Percentiles rank a stretch among this genome's conserved stretches.
Evolutionary conservation across 2,329 filamentous ascomycete genomes (phyloP).

Genomic region (Kalaharituber pfeilii): DNA sequence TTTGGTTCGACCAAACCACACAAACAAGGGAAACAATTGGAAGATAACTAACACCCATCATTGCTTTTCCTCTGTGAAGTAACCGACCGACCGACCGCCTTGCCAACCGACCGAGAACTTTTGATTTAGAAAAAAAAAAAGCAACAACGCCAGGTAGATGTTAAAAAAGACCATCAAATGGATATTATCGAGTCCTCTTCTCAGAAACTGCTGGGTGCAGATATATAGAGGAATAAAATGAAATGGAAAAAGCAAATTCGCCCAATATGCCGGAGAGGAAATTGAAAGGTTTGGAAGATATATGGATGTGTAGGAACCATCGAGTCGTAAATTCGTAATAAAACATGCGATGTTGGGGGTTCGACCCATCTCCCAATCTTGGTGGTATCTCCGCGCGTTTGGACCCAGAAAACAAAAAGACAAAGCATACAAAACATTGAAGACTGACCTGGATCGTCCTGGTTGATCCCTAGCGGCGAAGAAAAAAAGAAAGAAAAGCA

Average conservation of each 20-base stretch:
- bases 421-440: slow-evolving; percentile 11
- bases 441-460: neutral
- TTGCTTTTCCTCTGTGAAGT: slow-evolving; percentile 1
- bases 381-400: slow-evolving; percentile 11
- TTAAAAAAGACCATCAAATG: neutral
- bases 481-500: slow-evolving; percentile 11
- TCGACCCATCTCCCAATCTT: slow-evolving; percentile 24
- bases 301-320: slow-evolving; percentile 13
- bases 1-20: slow-evolving; percentile 11
- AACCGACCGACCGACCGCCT: neutral
- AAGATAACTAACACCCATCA: neutral
- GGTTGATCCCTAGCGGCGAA: slow-evolving; percentile 2
- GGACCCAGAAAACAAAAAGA: slow-evolving; percentile 8
- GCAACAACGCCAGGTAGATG: slow-evolving; percentile 18
- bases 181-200: slow-evolving; percentile 2
- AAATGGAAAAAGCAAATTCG: slow-evolving; percentile 16
- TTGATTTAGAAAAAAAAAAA: slow-evolving; percentile 18
- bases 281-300: slow-evolving; percentile 23
- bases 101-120: slow-evolving; percentile 2
- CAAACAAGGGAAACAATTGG: slow-evolving; percentile 22
- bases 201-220: slow-evolving; percentile 1
- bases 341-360: slow-evolving; percentile 2
- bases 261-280: slow-evolving; percentile 19
- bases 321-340: slow-evolving; percentile 1
- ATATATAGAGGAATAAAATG: slow-evolving; percentile 19